Evolutionary conservation across 768 basidiomycete species (phyloP), one percentile per base, ranked within the genome.

Genomic region (Clitopilus hobsonii): DNA sequence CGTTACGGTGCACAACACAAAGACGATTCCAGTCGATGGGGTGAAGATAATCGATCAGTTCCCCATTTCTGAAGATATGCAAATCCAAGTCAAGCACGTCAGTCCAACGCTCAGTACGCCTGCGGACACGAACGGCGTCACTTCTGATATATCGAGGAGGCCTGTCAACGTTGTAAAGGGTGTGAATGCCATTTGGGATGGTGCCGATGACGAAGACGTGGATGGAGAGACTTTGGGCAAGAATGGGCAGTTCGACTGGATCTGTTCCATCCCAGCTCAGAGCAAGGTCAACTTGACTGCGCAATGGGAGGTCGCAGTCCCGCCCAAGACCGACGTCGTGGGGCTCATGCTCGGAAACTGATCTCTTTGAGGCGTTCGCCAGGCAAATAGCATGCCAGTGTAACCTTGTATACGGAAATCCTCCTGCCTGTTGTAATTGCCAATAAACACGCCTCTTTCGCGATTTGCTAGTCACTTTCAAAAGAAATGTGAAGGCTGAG

Each of bases 221-320:
- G 57, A 56, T n/a, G 52, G 55, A 23, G 58, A 58, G 27, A 51
- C 49, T 13, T 53, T 68, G n/a, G 70, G 71, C 14, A 69, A 64
- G 51, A 65, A 72, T 53, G 72, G 73, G 18, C 67, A 68, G 55
- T 56, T 75, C 10, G 61, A 62, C 23, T 75, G 71, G 71, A 38
- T 65, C 7, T 69, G 71, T 36, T 54, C 58, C 1, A 38, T 73
- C 7, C 63, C 69, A 20, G 52, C 71, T 13, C 68, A 68, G 51
- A 64, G 61, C 5, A 72, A 65, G 27, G 45, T 69, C 14, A 66
- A 65, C 29, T 60, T 75, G 49, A 4, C 85, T 7, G 18, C 53
- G 22, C 49, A 24, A 20, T 58, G 55, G 57, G 55, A 56, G 32
- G 49, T 61, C 14, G 32, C 24, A 24, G 41, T 51, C 8, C 47